Base-by-base conservation (phyloP, 345 rosid species). In the Bretschneidera sinensis region DNA sequence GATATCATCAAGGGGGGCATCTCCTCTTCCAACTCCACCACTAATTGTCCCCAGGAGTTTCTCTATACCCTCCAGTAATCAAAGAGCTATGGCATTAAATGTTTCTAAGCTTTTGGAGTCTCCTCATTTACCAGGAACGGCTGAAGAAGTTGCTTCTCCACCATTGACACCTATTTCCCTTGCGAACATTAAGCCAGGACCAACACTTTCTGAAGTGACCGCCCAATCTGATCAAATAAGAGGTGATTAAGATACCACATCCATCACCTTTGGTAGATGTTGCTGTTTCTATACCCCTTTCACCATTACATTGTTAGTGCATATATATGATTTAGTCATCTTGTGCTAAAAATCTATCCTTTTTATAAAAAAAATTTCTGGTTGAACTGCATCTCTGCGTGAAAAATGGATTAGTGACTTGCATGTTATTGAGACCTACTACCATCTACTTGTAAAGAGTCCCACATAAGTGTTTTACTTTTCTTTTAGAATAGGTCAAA, bases 1-100 rank as follows among this genome's bases (percentile, higher is more conserved):
- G 0, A 24, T 51, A 9, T 62, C 81, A 33, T 43, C 81, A 45
- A 81, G 77, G 48, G 70, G 68, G 15, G 89, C 92, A 2, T 78
- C 96, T 6, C 97, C 83, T 16, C 96, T 95, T 66, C 98, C 99
- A 0, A 60, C 75, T 61, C 98, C 99, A 21, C 99, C 94, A 0
- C 50, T 79, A 64, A 57, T 65, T 14, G 80, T 88, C 24, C 71
- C 95, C 20, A 76, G 95, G 54, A 84, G 99, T 66, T 95, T 74
- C 77, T 95, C 96, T 61, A 86, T 81, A 74, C 97, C 94, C 57
- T 83, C 98, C 17, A 81, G 89, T 51, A 78, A 81, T 80, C 87
- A 84, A 57, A 91, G 91, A 79, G 83, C 83, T 22, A 66, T 69
- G 75, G 72, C 85, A 43, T 58, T 72, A 48, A 81, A 82, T 25